Evolutionary conservation across 768 basidiomycete genomes (phyloP).

Genomic region (Tremella mesenterica): DNA sequence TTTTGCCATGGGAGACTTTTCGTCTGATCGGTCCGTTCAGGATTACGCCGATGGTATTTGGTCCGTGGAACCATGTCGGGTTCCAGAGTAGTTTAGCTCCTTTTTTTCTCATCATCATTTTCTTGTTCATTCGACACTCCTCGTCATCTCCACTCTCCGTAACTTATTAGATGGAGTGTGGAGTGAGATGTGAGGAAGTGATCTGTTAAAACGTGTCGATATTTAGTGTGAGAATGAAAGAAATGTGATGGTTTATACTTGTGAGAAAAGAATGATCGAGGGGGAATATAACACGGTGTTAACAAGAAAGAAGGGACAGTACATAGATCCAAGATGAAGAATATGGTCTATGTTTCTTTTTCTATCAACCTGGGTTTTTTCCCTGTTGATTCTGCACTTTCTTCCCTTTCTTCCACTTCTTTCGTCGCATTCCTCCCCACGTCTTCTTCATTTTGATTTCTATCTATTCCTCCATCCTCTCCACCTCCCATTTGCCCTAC

Average conservation of each 20-base stretch:
- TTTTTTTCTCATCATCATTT: neutral
- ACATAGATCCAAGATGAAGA: neutral
- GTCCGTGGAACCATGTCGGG: neutral
- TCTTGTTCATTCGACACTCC: too few relatives aligned
- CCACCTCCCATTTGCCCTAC: neutral
- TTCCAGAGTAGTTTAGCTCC: neutral
- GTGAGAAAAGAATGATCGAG: too few relatives aligned
- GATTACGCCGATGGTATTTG: constrained; percentile 65
- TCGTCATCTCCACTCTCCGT: too few relatives aligned
- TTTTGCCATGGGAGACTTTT: constrained; percentile 87
- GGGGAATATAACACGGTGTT: neutral
- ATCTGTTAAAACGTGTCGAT: too few relatives aligned
- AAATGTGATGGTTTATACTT: too few relatives aligned
- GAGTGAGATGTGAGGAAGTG: too few relatives aligned
- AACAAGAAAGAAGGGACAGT: neutral
- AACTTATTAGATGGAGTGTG: too few relatives aligned
- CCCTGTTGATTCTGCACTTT: constrained; percentile 53
- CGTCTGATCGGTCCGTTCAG: constrained; percentile 82
- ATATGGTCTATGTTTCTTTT: neutral
- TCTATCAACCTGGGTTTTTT: neutral
- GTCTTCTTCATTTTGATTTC: neutral
- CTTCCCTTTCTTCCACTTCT: neutral
- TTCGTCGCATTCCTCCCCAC: neutral
- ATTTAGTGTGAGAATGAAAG: too few relatives aligned
- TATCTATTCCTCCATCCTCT: neutral